phyloP scores from a whole-genome alignment of 2,329 filamentous ascomycete genomes.

The Aspergillus sp. region DNA sequence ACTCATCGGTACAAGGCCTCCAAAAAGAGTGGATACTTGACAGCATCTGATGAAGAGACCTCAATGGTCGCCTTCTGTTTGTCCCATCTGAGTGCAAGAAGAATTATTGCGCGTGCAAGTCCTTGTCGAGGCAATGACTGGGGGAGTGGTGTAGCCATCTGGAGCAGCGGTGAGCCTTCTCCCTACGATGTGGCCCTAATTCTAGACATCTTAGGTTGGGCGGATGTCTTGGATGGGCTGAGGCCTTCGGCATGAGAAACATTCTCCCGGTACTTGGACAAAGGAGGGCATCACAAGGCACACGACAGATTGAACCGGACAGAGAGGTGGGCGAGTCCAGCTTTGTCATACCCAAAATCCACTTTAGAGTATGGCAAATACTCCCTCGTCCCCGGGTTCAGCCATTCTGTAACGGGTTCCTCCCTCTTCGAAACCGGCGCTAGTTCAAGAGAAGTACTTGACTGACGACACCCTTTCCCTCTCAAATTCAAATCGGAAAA shows the following conservation, averaged over 20 bases:
- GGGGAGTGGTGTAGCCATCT: slow-evolving; percentile 1
- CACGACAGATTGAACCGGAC: slow-evolving; percentile 16
- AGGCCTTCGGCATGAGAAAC: slow-evolving; percentile 17
- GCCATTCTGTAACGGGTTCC: slow-evolving; percentile 12
- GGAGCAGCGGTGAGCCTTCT: slow-evolving; percentile 23
- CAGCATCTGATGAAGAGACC: slow-evolving; percentile 17
- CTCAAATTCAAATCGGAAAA: not conserved
- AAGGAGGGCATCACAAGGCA: slow-evolving; percentile 21
- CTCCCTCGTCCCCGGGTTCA: slow-evolving; percentile 9
- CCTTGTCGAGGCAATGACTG: slow-evolving; percentile 15
- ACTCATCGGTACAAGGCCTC: slow-evolving; percentile 17
- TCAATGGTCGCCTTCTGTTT: slow-evolving; percentile 20
- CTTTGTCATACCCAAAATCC: slow-evolving; percentile 20
- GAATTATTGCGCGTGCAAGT: slow-evolving; percentile 9
- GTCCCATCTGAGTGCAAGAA: slow-evolving; percentile 9
- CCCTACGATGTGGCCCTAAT: slow-evolving; percentile 11
- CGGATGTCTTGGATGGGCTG: slow-evolving; percentile 24
- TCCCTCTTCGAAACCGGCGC: slow-evolving; percentile 6
- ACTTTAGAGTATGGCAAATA: slow-evolving; percentile 17
- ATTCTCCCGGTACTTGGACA: slow-evolving; percentile 20
- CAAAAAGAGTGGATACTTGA: slow-evolving; percentile 20
- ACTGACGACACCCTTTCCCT: not conserved
- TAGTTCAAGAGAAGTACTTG: not conserved
- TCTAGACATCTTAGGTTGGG: slow-evolving; percentile 17
- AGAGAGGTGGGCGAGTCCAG: slow-evolving; percentile 12